Conservation (phyloP, 176 grass and related monocot genomes). For the Oryza meridionalis region DNA sequence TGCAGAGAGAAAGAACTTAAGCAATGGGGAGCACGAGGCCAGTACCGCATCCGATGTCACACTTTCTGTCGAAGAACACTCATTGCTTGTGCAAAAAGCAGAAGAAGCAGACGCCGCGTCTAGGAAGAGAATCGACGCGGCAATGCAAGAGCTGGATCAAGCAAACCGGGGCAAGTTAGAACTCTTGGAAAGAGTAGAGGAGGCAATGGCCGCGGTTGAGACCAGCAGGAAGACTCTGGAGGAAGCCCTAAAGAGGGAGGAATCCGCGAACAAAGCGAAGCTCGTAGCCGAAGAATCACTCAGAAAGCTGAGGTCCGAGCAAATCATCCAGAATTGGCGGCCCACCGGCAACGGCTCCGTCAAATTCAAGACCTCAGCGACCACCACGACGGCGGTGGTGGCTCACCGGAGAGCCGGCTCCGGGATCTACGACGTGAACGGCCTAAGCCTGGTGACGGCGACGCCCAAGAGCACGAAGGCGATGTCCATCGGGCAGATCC, state of each 20-base stretch:
- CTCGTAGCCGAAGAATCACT: conserved; percentile 60
- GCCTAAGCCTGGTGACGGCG: conserved; percentile 69
- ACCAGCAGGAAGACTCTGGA: conserved; percentile 76
- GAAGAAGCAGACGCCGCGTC: conserved; percentile 52
- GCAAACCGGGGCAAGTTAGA: conserved; percentile 63
- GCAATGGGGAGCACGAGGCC: conserved; percentile 5
- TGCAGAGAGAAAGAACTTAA: conserved; percentile 52
- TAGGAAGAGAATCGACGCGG: conserved; percentile 53
- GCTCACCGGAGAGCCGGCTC: conserved; percentile 34
- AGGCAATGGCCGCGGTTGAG: conserved; percentile 71
- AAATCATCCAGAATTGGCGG: conserved; percentile 55
- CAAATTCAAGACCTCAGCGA: conserved; percentile 69
- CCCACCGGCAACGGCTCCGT: conserved; percentile 40
- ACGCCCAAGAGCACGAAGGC: conserved; percentile 39
- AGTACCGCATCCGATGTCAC: conserved; percentile 28
- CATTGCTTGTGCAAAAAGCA: conserved; percentile 49
- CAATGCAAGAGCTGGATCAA: conserved; percentile 67
- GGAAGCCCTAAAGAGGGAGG: conserved; percentile 80
- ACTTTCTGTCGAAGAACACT: conserved; percentile 55
- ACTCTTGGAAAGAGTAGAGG: conserved; percentile 84
- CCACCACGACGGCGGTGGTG: conserved; percentile 1
- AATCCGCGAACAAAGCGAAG: conserved; percentile 58
- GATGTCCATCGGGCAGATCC: conserved; percentile 91
- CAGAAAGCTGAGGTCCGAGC: conserved; percentile 57
- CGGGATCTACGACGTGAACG: conserved; percentile 73